These are phyloP conservation scores for Alternaria sp. DNA, from an alignment of 2,329 filamentous ascomycete species.

Conservation along the genomic window DNA sequence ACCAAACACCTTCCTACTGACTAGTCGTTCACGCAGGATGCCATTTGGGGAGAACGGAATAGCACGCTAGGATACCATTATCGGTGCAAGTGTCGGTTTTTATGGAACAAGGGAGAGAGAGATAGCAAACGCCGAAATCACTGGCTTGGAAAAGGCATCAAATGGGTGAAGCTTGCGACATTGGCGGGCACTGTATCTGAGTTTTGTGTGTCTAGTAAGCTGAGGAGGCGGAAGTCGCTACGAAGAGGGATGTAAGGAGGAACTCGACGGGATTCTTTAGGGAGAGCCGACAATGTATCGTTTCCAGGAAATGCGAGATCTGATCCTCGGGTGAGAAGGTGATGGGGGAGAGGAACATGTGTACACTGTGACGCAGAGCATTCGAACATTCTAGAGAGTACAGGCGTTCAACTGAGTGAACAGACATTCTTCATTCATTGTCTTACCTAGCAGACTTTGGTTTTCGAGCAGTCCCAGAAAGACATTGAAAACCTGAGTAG, in stretches of 20 bases:
- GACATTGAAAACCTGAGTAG: background rate
- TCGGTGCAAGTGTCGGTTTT: background rate
- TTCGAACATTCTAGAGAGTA: background rate
- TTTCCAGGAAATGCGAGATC: no score
- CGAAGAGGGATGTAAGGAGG: no score
- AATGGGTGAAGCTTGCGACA: background rate
- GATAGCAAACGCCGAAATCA: background rate
- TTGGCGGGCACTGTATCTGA: background rate
- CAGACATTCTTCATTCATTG: background rate
- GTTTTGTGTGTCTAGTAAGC: background rate
- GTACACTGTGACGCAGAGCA: no score
- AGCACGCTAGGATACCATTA: background rate
- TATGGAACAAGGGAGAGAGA: background rate
- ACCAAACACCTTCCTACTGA: background rate
- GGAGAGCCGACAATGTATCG: background rate
- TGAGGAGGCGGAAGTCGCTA: background rate
- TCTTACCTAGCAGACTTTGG: no score
- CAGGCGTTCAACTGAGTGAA: background rate
- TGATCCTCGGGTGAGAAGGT: no score
- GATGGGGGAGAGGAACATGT: no score
- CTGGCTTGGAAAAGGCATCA: background rate
- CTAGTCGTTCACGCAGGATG: slow-evolving; percentile 2
- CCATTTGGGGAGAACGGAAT: background rate
- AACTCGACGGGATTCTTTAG: no score
- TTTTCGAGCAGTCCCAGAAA: background rate